Percentiles rank a stretch among this genome's conserved stretches.
These are phyloP conservation scores for Chimonanthus salicifolius DNA, from an alignment of 164 flowering plant species.

Conservation along the genomic window DNA sequence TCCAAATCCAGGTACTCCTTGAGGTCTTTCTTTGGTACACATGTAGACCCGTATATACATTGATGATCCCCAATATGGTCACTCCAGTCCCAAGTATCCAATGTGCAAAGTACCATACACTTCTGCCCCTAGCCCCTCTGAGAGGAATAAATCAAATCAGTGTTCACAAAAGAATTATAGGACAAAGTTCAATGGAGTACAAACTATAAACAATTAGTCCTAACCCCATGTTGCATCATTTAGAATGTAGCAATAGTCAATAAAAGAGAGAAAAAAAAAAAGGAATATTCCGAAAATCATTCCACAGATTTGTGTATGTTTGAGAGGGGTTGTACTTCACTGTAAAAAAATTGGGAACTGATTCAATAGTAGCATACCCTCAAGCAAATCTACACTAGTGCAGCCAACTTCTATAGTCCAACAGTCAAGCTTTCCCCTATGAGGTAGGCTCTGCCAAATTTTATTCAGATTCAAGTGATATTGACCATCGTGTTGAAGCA, in stretches of 20 bases:
- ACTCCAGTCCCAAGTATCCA: slow-evolving; percentile 65
- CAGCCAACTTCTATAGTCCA: neutral
- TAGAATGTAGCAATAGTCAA: no score
- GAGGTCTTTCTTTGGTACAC: slow-evolving; percentile 52
- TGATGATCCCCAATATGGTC: slow-evolving; percentile 55
- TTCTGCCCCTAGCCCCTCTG: slow-evolving; percentile 63
- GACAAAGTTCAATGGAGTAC: neutral
- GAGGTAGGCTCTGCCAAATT: neutral
- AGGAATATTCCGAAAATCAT: no score
- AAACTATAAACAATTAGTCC: neutral
- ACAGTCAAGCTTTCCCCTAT: neutral
- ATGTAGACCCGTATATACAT: slow-evolving; percentile 65
- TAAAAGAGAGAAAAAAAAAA: no score
- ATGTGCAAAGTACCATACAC: slow-evolving; percentile 61
- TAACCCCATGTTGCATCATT: no score
- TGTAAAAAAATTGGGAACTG: neutral
- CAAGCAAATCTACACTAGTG: neutral
- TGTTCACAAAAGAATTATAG: neutral
- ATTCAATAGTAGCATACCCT: neutral
- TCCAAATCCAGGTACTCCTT: slow-evolving; percentile 45
- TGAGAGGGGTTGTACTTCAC: no score
- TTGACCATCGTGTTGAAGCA: neutral
- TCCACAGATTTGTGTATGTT: no score
- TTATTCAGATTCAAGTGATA: neutral
- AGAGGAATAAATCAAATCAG: neutral